Evolutionary conservation across 441 rosid species (phyloP).

Genomic region (Kokia cookei): DNA sequence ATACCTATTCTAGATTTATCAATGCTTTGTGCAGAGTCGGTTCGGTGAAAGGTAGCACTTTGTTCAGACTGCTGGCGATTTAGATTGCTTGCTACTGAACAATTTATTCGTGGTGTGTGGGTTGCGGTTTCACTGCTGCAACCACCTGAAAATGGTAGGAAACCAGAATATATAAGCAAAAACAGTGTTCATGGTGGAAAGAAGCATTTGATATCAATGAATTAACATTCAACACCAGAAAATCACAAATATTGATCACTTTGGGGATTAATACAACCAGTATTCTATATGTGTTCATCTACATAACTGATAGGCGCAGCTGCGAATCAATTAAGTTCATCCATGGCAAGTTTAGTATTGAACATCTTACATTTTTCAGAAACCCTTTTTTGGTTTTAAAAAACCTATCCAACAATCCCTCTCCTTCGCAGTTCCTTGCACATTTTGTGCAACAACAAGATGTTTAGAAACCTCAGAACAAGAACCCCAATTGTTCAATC

Average conservation of each 20-base stretch:
- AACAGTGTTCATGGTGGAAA: background rate
- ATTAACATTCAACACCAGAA: background rate
- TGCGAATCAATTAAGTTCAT: too few relatives aligned
- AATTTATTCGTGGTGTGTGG: conserved; percentile 13
- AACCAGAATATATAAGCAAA: background rate
- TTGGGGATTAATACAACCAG: background rate
- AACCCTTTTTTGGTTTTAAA: too few relatives aligned
- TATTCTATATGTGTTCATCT: background rate
- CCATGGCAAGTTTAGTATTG: too few relatives aligned
- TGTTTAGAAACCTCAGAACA: too few relatives aligned
- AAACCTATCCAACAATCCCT: too few relatives aligned
- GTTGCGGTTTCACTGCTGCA: conserved; percentile 27
- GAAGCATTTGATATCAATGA: background rate
- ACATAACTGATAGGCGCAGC: background rate
- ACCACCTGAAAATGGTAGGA: conserved; percentile 31
- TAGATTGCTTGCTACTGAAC: background rate
- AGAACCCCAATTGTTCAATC: too few relatives aligned
- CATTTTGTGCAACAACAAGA: too few relatives aligned
- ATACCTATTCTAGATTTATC: conserved; percentile 4
- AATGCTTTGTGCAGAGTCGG: conserved; percentile 1
- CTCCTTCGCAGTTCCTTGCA: too few relatives aligned
- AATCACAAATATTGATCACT: background rate
- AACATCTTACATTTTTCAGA: too few relatives aligned
- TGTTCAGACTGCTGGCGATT: conserved; percentile 14
- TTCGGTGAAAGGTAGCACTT: conserved; percentile 13